Evolutionary conservation across 257 asterid genomes (phyloP), one percentile per base, ranked within the genome.

Genomic region (Jaltomata sinuosa): DNA sequence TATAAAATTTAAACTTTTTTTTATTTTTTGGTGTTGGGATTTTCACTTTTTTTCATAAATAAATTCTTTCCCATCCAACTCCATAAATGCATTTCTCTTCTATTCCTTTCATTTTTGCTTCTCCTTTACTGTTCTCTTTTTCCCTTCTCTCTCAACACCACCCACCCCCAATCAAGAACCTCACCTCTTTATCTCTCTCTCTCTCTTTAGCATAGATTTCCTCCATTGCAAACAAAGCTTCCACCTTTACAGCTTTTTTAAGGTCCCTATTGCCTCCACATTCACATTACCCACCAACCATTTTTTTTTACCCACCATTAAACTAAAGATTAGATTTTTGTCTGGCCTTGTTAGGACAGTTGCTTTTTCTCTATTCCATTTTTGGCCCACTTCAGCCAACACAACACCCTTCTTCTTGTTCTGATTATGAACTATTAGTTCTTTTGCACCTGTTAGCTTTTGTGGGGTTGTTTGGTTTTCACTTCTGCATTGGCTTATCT

Each of bases 181-280:
- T 77, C 45, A 47, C 61, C 61, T 49, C 81, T 14, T 45, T 22
- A 85, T 85, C 74, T 81, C 87, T 81, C 82, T 65, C 32, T 14
- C 38, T 25, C 36, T n/a, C 83, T 77, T 82, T 86, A 86, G 71
- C 61, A 77, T 74, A 84, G 83, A 85, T 91, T 88, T 90, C 92
- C 96, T 92, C 94, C 98, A 94, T 93, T 93, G 92, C 93, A 91
- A 90, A 90, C 89, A 90, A 91, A 93, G 94, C 88, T 86, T 87
- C 87, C 79, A 49, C 81, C 93, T 93, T 88, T 89, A 83, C 90
- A 90, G n/a, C 89, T 91, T 90, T 83, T 85, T 57, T 84, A 88
- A 89, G 87, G 88, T 68, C 89, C 88, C 84, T 87, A 87, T 78
- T 80, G 55, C 82, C 72, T 85, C 85, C 88, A 67, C 90, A 82